Conservation (phyloP, 768 basidiomycete species). For the Crassisporium funariophilum region DNA sequence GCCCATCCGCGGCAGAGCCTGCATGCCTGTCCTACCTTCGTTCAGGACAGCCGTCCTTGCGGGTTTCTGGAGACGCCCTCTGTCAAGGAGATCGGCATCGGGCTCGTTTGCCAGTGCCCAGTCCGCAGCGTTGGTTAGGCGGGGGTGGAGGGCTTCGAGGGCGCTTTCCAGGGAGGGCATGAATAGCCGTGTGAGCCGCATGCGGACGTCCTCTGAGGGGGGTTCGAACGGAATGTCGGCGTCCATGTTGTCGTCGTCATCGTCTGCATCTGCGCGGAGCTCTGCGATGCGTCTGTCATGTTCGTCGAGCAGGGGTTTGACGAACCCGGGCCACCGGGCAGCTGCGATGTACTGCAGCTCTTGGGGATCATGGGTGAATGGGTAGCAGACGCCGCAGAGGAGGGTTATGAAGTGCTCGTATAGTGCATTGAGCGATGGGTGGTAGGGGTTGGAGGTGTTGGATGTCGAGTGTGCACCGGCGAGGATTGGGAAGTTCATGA, state of each 20-base stretch:
- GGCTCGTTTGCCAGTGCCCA: slow-evolving; percentile 62
- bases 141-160: slow-evolving; percentile 68
- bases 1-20: slow-evolving; percentile 61
- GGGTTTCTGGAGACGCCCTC: too few relatives aligned
- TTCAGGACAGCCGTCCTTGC: background rate
- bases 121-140: slow-evolving; percentile 60
- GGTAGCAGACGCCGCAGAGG: slow-evolving; percentile 60
- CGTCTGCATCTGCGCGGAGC: slow-evolving; percentile 18
- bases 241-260: slow-evolving; percentile 25
- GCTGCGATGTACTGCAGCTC: slow-evolving; percentile 78
- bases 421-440: slow-evolving; percentile 56
- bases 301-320: slow-evolving; percentile 65
- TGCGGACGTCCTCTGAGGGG: slow-evolving; percentile 59
- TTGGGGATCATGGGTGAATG: slow-evolving; percentile 65
- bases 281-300: slow-evolving; percentile 27
- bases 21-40: slow-evolving; percentile 22
- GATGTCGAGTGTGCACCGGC: slow-evolving; percentile 9
- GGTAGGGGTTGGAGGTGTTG: slow-evolving; percentile 40
- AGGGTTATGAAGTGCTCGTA: slow-evolving; percentile 65
- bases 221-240: slow-evolving; percentile 29
- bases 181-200: slow-evolving; percentile 67
- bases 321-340: slow-evolving; percentile 81
- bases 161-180: slow-evolving; percentile 62
- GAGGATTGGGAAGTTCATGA: slow-evolving; percentile 36
- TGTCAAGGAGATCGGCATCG: slow-evolving; percentile 42